Evolutionary conservation across 371 early-diverging fungal species (phyloP), one percentile per base, ranked within the genome.

Genomic region (Entomophthora muscae): DNA sequence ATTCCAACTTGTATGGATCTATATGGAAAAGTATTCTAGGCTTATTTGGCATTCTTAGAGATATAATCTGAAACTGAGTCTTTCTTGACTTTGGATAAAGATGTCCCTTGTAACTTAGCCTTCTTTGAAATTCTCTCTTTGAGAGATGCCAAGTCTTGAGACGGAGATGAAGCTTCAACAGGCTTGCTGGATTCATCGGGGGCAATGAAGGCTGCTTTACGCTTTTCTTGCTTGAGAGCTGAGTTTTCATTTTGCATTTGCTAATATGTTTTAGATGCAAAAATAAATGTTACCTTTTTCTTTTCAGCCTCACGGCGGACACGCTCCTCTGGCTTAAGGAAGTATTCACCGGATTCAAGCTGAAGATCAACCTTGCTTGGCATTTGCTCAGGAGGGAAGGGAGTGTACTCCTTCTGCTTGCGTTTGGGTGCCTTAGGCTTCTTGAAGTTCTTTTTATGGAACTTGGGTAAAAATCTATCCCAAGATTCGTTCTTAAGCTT

Each of bases 401-500:
- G 85, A 53, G 90, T 83, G 70, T 83, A 76, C 65, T 81, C 86
- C 73, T 86, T 89, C 69, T 77, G 74, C 67, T 77, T 73, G 13
- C 56, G 65, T 53, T 74, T 71, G 73, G 77, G 81, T n/a, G 63
- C 30, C 65, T 81, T 82, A 74, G 87, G 89, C 72, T 84, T 80
- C 74, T 90, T 88, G 67, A 81, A 75, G 63, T 89, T 89, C 72
- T 81, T 83, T 82, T 97, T 97, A 71, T 93, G 93, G 82, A 97
- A 95, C 66, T 95, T 81, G 5, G 99, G 99, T 58, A 99, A 76
- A 77, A 97, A 99, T 58, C 98, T 80, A 64, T 97, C 98, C 99
- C 99, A 99, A 23, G 86, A 86, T 72, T 98, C 99, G 42, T 85
- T 81, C 52, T 91, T 91, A 65, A 97, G 78, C 63, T 89, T 91